phyloP scores from a whole-genome alignment of 2,329 filamentous ascomycete genomes.

The Chrysoporthe puriensis region DNA sequence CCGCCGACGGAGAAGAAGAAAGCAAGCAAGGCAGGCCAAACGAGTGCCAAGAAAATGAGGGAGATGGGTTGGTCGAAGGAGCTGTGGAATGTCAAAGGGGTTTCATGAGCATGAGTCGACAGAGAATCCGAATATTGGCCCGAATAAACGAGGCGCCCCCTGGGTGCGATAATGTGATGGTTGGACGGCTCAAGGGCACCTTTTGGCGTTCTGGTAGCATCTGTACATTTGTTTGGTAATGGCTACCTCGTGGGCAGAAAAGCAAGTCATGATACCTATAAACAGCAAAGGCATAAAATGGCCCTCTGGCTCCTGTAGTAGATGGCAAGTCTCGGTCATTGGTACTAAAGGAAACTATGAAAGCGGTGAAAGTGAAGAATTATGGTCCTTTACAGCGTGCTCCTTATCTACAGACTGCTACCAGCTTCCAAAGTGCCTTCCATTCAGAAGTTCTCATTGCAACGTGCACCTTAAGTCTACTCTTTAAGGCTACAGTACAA shows the following conservation, averaged over 20 bases:
- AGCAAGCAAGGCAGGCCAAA: slow-evolving; percentile 39
- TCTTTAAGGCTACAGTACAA: not conserved
- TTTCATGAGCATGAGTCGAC: slow-evolving; percentile 8
- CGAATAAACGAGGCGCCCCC: not conserved
- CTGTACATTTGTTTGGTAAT: slow-evolving; percentile 20
- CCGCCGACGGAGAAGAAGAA: slow-evolving; percentile 56
- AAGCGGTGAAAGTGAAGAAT: not conserved
- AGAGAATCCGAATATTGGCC: not conserved
- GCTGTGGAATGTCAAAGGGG: slow-evolving; percentile 61
- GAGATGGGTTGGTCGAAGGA: slow-evolving; percentile 67
- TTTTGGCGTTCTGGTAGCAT: slow-evolving; percentile 6
- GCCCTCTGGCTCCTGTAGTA: not conserved
- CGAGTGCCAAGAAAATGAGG: slow-evolving; percentile 61
- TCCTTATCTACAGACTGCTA: not conserved
- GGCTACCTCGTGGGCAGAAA: slow-evolving; percentile 11
- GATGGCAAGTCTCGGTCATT: not conserved
- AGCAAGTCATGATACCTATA: slow-evolving; percentile 24
- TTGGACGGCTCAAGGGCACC: not conserved
- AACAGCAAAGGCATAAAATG: slow-evolving; percentile 11
- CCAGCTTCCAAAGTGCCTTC: no score
- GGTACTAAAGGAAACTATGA: not conserved
- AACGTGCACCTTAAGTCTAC: not conserved
- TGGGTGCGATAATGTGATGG: not conserved
- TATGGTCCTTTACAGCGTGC: not conserved
- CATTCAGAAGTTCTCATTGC: no score